These are phyloP conservation scores for Phytophthora tubulina DNA, from an alignment of 352 stramenopile genomes.

Conservation along the genomic window DNA sequence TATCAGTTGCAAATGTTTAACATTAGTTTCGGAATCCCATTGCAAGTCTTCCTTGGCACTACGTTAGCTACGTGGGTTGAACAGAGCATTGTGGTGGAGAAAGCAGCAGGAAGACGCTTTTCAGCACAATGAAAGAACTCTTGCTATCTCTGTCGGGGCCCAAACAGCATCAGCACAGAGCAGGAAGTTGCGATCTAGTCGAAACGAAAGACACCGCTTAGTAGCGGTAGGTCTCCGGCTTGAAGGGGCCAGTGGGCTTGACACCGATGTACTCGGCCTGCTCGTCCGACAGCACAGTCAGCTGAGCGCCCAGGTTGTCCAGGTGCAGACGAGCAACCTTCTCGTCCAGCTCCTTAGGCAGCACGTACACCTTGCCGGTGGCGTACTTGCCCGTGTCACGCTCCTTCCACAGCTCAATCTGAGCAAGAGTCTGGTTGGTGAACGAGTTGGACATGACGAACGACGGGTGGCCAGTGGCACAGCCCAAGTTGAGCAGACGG, in stretches of 20 bases:
- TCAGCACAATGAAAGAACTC: constrained; percentile 51
- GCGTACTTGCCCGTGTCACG: constrained; percentile 96
- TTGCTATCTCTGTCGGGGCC: constrained; percentile 30
- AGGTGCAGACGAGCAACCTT: constrained; percentile 98
- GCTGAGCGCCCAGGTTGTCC: constrained; percentile 95
- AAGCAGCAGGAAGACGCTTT: constrained; percentile 32
- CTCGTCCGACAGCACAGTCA: constrained; percentile 95
- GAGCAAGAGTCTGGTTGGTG: constrained; percentile 99
- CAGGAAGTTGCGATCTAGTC: constrained; percentile 5
- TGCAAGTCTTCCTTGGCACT: constrained; percentile 11
- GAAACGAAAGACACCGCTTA: constrained; percentile 67
- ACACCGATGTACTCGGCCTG: constrained; percentile 99
- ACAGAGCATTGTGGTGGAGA: constrained; percentile 48
- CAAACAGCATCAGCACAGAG: constrained; percentile 33
- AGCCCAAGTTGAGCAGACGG: constrained; percentile 98
- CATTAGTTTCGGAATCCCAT: constrained; percentile 31
- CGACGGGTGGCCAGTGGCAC: constrained; percentile 98
- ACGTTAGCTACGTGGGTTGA: constrained; percentile 22
- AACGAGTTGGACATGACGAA: constrained; percentile 99
- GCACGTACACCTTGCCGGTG: constrained; percentile 97
- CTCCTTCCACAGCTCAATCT: constrained; percentile 99
- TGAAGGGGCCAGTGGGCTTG: constrained; percentile 95
- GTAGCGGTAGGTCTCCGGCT: constrained; percentile 98
- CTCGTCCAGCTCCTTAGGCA: constrained; percentile 98
- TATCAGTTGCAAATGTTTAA: constrained; percentile 22